A percentile compares a stretch with the other conserved stretches of the same genome.
phyloP scores from a whole-genome alignment of 345 rosid species.

The Citrus sp. region DNA sequence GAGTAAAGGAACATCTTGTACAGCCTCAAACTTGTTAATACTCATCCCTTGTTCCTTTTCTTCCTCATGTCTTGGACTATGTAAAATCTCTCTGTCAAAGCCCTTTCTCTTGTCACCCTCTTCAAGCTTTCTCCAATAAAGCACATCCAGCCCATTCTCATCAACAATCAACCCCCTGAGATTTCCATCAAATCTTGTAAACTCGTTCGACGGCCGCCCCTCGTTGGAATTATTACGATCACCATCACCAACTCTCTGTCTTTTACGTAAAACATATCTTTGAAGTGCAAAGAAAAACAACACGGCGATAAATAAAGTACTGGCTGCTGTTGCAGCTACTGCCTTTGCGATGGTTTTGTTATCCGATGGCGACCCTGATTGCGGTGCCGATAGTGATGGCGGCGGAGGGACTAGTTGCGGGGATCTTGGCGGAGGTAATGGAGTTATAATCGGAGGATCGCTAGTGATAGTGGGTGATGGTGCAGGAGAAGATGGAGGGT shows the following conservation, averaged over 20 bases:
- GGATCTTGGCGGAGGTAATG: background rate
- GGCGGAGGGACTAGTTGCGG: background rate
- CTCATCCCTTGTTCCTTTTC: slow-evolving; percentile 21
- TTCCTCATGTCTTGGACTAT: slow-evolving; percentile 23
- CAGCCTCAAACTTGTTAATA: slow-evolving; percentile 19
- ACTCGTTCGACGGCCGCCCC: slow-evolving; percentile 23
- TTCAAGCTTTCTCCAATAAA: slow-evolving; percentile 66
- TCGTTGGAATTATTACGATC: slow-evolving; percentile 8
- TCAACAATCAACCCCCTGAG: slow-evolving; percentile 59
- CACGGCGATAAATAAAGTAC: slow-evolving; percentile 46
- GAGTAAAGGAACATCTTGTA: slow-evolving; percentile 61
- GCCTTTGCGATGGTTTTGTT: slow-evolving; percentile 42
- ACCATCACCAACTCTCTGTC: slow-evolving; percentile 17
- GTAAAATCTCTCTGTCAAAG: slow-evolving; percentile 20
- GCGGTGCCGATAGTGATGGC: background rate
- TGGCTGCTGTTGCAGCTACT: slow-evolving; percentile 60
- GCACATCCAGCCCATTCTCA: slow-evolving; percentile 73
- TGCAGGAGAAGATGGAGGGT: slow-evolving; percentile 18
- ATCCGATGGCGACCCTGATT: slow-evolving; percentile 22
- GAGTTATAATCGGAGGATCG: background rate
- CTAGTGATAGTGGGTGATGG: slow-evolving; percentile 1
- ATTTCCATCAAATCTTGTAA: slow-evolving; percentile 37
- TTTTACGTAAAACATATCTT: slow-evolving; percentile 37
- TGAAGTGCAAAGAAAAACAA: slow-evolving; percentile 47
- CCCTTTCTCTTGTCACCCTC: slow-evolving; percentile 26